Evolutionary conservation across 2,329 filamentous ascomycete species (phyloP), one percentile per base, ranked within the genome.

Genomic region (Penicillium sp.): DNA sequence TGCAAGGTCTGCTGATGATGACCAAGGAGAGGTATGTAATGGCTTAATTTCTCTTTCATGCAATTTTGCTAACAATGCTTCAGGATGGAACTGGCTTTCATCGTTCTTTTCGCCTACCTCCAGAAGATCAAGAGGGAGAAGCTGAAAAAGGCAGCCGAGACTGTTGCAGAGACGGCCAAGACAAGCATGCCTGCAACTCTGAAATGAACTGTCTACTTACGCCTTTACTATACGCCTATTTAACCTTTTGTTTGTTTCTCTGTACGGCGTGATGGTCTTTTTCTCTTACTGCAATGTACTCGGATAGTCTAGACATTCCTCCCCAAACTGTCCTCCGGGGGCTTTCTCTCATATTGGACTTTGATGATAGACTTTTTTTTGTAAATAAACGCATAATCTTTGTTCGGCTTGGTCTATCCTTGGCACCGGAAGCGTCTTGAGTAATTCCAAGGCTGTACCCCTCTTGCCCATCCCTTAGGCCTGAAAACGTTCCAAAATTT

Each of bases 1-100:
- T 99, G 2, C 95, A 99, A 72, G 95, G 95, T 49, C 86, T 99
- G 55, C 81, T 99, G 39, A 99, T 99, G 95, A 99, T 97, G 92
- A 95, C 92, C 48, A 99, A 99, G 79, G 95, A 99, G 78, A 85
- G 92, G 90, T 92, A 82, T 52, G 59, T 55, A 45, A 39, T 45
- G 19, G 39, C 37, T 7, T 44, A 52, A 19, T 13, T 21, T 24
- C 33, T 35, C 27, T 22, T n/a, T 24, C 7, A 33, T 43, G 27
- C 52, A 33, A 27, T 37, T 57, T 64, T 58, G 64, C 57, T 51
- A 16, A 52, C 55, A 31, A 7, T 52, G 16, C 14, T 26, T 10
- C 53, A 91, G 90, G 65, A 90, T 98, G 76, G 95, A 98, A 74
- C 79, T 98, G 16, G 73, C 92, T 45, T 98, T 97, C 72, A 81